Percentiles rank a stretch among this genome's conserved stretches.
These are phyloP conservation scores for Wickerhamiella sergipiensis DNA, from an alignment of 805 yeast genomes.

Conservation along the genomic window DNA sequence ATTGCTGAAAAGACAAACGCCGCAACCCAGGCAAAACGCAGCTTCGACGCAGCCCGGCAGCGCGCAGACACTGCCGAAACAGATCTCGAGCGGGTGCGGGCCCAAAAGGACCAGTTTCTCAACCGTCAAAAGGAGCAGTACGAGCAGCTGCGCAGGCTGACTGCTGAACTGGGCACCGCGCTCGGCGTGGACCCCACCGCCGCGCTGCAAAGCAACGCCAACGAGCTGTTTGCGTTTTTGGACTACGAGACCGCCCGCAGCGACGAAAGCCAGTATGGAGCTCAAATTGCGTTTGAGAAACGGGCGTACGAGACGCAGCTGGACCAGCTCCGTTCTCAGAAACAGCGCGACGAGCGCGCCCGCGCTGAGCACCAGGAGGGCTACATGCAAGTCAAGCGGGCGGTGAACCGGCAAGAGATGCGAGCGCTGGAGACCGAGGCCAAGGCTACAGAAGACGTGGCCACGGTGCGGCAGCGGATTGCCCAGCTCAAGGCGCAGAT, in stretches of 20 bases:
- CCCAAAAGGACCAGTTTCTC: neutral
- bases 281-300: neutral
- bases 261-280: neutral
- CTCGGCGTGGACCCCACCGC: too few species aligned
- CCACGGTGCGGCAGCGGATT: constrained; percentile 1
- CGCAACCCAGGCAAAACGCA: neutral
- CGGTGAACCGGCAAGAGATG: neutral
- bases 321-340: neutral
- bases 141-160: neutral
- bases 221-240: too few species aligned
- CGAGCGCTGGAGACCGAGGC: constrained; percentile 3
- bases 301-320: neutral
- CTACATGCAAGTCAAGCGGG: neutral
- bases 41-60: neutral
- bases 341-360: neutral
- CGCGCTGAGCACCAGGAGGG: neutral
- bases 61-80: neutral
- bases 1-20: neutral
- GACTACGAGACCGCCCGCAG: neutral
- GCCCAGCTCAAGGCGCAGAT: constrained; percentile 3
- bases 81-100: neutral
- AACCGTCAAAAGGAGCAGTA: neutral
- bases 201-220: too few species aligned
- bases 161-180: too few species aligned
- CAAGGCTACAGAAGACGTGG: neutral